Conservation (phyloP, 768 basidiomycete genomes). For the Leucosporidium creatinivorum region DNA sequence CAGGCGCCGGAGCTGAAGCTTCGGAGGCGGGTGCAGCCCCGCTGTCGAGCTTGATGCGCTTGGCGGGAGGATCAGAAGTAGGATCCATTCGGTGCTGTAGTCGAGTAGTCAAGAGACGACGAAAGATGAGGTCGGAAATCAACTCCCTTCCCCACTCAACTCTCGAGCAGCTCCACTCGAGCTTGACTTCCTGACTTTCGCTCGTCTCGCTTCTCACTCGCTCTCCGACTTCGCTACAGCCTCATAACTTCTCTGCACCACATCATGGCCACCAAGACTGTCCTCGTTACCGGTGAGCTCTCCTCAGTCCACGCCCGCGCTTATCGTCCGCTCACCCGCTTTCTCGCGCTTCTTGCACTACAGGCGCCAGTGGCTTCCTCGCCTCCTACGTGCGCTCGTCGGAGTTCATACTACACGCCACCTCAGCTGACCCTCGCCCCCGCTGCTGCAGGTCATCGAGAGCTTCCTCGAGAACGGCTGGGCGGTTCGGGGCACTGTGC, state of each 20-base stretch:
- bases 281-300: constrained; percentile 25
- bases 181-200: too few relatives aligned
- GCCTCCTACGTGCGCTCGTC: constrained; percentile 18
- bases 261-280: constrained; percentile 10
- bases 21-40: background rate
- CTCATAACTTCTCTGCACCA: background rate
- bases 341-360: background rate
- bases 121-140: too few relatives aligned
- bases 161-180: too few relatives aligned
- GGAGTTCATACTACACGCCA: rapidly evolving
- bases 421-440: background rate
- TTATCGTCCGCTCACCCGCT: background rate
- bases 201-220: too few relatives aligned
- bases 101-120: too few relatives aligned
- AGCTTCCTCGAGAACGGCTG: constrained; percentile 22
- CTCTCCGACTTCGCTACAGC: too few relatives aligned
- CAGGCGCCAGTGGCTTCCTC: constrained; percentile 26
- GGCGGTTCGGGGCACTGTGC: constrained; percentile 20
- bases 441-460: constrained; percentile 17
- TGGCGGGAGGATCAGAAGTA: background rate
- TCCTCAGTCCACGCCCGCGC: background rate
- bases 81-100: too few relatives aligned
- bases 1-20: background rate
- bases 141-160: too few relatives aligned
- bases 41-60: background rate